Evolutionary conservation across 257 asterid genomes (phyloP).

Genomic region (Penstemon eatonii): DNA sequence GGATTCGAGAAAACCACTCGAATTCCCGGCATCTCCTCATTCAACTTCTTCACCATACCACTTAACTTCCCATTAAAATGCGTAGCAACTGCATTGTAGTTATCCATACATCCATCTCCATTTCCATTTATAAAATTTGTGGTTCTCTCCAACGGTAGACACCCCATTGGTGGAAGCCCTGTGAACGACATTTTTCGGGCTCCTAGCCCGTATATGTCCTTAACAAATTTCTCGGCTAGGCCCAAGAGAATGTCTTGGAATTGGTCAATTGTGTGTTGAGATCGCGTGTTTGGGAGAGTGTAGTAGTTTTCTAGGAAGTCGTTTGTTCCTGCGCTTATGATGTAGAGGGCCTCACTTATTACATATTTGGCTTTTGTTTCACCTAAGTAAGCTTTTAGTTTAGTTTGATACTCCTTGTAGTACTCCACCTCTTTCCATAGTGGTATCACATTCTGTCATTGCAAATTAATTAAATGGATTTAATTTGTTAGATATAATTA

Average conservation of each 20-base stretch:
- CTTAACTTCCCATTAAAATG: constrained; percentile 51
- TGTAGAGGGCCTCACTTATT: constrained; percentile 57
- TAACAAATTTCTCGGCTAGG: constrained; percentile 53
- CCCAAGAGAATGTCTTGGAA: constrained; percentile 49
- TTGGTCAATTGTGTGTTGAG: constrained; percentile 61
- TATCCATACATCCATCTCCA: constrained; percentile 63
- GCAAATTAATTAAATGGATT: constrained; percentile 1
- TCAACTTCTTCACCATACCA: constrained; percentile 47
- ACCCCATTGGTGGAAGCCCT: constrained; percentile 94
- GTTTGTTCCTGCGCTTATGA: constrained; percentile 86
- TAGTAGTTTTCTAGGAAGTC: constrained; percentile 91
- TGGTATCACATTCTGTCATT: constrained; percentile 73
- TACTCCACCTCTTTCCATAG: constrained; percentile 84
- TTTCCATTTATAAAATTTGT: constrained; percentile 61
- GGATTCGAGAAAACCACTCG: constrained; percentile 61
- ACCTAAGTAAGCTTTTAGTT: constrained; percentile 52
- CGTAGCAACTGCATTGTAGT: constrained; percentile 62
- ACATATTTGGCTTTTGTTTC: constrained; percentile 40
- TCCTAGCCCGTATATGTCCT: constrained; percentile 56
- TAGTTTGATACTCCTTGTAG: constrained; percentile 66
- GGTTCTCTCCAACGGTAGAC: constrained; percentile 79
- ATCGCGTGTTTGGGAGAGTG: constrained; percentile 47
- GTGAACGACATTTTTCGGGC: constrained; percentile 68
- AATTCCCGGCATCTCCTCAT: constrained; percentile 57
- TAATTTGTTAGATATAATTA: not conserved